phyloP scores from a whole-genome alignment of 768 basidiomycete genomes.

The Pleurotus pulmonarius region DNA sequence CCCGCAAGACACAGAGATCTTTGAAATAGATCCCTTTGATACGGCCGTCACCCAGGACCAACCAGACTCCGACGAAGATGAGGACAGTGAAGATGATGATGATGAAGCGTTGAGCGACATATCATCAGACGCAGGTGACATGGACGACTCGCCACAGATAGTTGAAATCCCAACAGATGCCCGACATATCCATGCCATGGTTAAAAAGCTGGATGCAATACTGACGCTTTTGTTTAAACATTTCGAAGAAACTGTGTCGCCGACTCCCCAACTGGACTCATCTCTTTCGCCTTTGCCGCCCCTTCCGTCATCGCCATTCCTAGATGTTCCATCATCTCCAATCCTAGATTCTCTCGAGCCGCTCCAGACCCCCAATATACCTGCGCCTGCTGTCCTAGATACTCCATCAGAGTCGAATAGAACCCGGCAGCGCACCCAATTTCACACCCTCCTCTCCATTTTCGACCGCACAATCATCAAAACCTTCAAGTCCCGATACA shows the following conservation, averaged over 20 bases:
- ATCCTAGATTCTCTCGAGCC: not conserved
- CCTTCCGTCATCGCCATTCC: conserved; percentile 21
- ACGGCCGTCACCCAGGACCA: conserved; percentile 75
- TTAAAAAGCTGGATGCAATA: conserved; percentile 87
- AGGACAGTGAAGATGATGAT: conserved; percentile 37
- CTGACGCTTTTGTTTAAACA: conserved; percentile 83
- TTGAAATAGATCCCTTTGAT: conserved; percentile 85
- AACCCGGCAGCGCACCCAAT: conserved; percentile 54
- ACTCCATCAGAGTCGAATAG: conserved; percentile 19
- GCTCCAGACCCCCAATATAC: not conserved
- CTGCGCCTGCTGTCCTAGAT: not conserved
- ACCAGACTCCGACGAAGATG: conserved; percentile 54
- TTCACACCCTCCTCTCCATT: conserved; percentile 84
- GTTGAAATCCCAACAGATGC: conserved; percentile 53
- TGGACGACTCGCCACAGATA: conserved; percentile 32
- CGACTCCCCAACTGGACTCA: conserved; percentile 11
- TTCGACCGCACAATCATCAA: conserved; percentile 92
- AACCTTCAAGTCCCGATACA: conserved; percentile 96
- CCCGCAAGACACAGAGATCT: conserved; percentile 52
- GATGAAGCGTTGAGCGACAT: conserved; percentile 66
- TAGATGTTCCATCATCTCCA: conserved; percentile 19
- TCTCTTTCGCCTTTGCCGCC: conserved; percentile 21
- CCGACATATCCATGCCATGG: conserved; percentile 79
- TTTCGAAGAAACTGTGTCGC: conserved; percentile 48
- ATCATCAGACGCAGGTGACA: conserved; percentile 63